Conservation (phyloP, 805 yeast genomes). For the Saturnispora saitoi region DNA sequence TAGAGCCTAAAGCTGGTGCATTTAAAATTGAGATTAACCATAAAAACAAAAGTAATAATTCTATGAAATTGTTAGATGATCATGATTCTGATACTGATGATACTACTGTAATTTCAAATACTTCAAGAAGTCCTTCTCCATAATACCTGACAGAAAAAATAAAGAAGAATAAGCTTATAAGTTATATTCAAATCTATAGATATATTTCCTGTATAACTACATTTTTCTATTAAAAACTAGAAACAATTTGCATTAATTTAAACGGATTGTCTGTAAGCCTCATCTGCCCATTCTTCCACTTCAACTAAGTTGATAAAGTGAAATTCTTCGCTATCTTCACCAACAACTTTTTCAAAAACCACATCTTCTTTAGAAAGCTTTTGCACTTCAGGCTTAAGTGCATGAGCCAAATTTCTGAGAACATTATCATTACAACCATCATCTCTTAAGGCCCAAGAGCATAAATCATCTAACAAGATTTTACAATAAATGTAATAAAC, state of each 20-base stretch:
- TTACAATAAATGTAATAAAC: conserved; percentile 77
- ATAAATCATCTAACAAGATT: conserved; percentile 66
- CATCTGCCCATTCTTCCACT: conserved; percentile 51
- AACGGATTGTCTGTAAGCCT: conserved; percentile 26
- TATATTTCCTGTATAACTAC: not conserved
- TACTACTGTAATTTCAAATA: not conserved
- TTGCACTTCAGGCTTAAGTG: conserved; percentile 39
- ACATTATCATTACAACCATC: conserved; percentile 47
- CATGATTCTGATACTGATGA: not conserved
- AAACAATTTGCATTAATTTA: not conserved
- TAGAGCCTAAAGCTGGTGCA: not conserved
- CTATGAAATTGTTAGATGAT: not conserved
- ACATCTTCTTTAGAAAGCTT: conserved; percentile 37
- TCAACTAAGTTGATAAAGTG: conserved; percentile 42
- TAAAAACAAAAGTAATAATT: not conserved
- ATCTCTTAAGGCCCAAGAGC: conserved; percentile 62
- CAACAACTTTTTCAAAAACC: conserved; percentile 46
- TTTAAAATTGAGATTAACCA: not conserved
- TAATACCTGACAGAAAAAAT: not conserved
- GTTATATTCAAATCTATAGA: not conserved
- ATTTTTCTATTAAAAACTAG: not conserved
- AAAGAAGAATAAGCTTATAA: too few relatives aligned
- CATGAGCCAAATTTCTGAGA: conserved; percentile 58
- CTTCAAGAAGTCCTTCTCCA: not conserved
- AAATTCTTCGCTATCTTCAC: conserved; percentile 30